Percentiles rank a stretch among this genome's conserved stretches.
Conservation (phyloP, 148 eudicot species). For the Camellia granthamiana region DNA sequence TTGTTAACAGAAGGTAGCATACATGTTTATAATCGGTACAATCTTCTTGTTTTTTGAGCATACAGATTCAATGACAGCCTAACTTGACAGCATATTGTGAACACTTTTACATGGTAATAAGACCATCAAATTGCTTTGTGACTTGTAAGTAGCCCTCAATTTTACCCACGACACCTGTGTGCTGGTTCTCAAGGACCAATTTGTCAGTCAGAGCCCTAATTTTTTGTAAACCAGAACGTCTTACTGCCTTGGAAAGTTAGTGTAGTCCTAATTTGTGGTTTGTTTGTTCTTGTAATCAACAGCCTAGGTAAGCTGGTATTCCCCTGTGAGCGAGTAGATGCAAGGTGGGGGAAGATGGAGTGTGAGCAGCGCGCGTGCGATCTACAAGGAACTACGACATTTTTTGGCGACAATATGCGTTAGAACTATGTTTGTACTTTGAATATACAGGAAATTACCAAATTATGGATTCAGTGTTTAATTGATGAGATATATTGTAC, state of each 20-base stretch:
- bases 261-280: not conserved
- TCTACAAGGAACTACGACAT: conserved; percentile 28
- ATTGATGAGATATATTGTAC: no score
- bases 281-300: conserved; percentile 17
- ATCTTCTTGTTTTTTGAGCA: not conserved
- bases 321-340: conserved; percentile 90
- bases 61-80: not conserved
- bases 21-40: not conserved
- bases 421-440: no score
- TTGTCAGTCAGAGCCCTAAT: not conserved
- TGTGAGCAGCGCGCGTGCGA: conserved; percentile 89
- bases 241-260: no score
- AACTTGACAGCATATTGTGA: not conserved
- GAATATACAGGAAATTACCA: no score
- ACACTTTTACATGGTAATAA: not conserved
- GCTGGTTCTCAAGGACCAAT: not conserved
- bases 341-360: conserved; percentile 92
- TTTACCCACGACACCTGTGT: not conserved
- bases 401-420: no score
- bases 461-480: no score
- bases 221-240: not conserved
- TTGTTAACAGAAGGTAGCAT: conserved; percentile 84
- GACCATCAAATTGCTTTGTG: not conserved
- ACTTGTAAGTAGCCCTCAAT: not conserved
- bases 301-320: conserved; percentile 73